Base-by-base conservation (phyloP, 177 flowering plant genomes). In the Vitis hybrid region DNA sequence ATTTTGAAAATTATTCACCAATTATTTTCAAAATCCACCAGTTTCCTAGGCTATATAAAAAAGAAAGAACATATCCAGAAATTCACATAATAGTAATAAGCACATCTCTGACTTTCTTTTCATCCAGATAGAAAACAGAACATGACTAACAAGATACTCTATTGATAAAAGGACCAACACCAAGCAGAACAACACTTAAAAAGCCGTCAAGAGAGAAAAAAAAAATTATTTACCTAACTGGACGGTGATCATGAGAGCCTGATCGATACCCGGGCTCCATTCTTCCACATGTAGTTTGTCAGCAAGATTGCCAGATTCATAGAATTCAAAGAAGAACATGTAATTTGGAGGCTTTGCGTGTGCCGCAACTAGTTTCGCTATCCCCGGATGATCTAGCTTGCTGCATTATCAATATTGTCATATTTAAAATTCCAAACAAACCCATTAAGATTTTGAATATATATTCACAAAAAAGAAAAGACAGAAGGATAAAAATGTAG, bases 331-430 rank as follows among this genome's bases (percentile, higher is more conserved):
- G 83, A 94, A 91, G 71, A 89, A 84, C 95, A 92, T 72, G 80
- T 94, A 94, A 79, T 91, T 87, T 56, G 97, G 97, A 5, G 97
- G 98, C 84, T 75, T 87, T 1, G 95, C 97, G 72, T 92, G 92
- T 0, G 97, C 98, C 3, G 97, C 97, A 51, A 91, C 77, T 72
- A 94, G 77, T 51, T 74, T 86, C 6, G 88, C 85, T 67, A 94
- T 65, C 67, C 97, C 97, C 3, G 89, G 86, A 74, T 94, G 95
- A 79, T 94, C 88, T 66, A 94, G 52, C 78, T 82, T 78, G 84
- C 98, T 94, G 60, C 78, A 79, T 60, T 11, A 56, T 2, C 69
- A 49, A 56, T 40, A 49, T 6, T 3, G 40, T 11, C 10, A 45
- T 49, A 26, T 17, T 8, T 65, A 52, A 19, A 30, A 15, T n/a